Evolutionary conservation across 2,329 filamentous ascomycete species (phyloP), one percentile per base, ranked within the genome.

Genomic region (Fusarium citri): DNA sequence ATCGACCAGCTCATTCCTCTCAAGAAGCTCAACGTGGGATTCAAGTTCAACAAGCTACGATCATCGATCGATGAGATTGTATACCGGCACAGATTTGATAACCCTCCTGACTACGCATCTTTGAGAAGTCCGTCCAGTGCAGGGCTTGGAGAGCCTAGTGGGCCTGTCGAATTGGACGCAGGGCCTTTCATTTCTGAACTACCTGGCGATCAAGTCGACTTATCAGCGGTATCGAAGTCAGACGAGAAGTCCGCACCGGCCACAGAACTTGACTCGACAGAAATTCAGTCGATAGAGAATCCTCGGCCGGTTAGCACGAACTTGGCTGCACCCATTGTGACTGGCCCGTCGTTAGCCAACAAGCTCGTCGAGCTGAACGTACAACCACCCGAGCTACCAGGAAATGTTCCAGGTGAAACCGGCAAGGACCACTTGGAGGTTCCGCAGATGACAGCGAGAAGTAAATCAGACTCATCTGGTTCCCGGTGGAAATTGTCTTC

Each of bases 1-100:
- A 64, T 75, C 5, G 73, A 75, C 43, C 57, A 64, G 5, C 48
- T 75, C 3, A 62, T 75, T 10, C 73, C 73, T 8, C 54, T 75
- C 6, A 74, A 73, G 31, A 75, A 72, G 4, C 4, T 75, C 2
- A 55, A 64, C 0, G 48, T 75, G 2, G 73, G 67, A 1, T 75
- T 74, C 53, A 75, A 64, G 18, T 75, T 75, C 25, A 75, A 75
- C 40, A 74, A 73, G 8, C 45, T 75, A 1, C 66, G 73, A 30
- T 55, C 43, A 1, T 48, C 47, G 0, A 48, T 75, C 1, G 72
- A 75, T 22, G 57, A 72, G 4, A 59, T 74, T 2, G 62, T 75
- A 15, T 74, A 75, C 9, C 56, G 54, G 18, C 72, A 75, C 34
- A 72, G 73, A 4, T 75, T 75, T 2, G 69, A 43, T 0, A 67